Evolutionary conservation across 441 rosid genomes (phyloP).

Genomic region (Adansonia grandidieri): DNA sequence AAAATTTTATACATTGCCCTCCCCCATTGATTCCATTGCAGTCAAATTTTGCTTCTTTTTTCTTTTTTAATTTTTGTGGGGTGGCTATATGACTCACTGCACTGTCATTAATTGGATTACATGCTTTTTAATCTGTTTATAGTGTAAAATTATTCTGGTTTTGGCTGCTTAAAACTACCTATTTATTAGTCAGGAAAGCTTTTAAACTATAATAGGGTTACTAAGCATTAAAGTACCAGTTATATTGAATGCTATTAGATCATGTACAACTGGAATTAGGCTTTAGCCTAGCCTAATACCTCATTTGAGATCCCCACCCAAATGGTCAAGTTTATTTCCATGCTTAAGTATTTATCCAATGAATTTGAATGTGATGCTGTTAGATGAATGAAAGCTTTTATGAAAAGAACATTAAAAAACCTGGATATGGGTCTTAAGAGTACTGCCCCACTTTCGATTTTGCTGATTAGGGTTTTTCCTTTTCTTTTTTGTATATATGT

Average conservation of each 20-base stretch:
- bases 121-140: not conserved
- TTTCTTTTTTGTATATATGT: not conserved
- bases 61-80: not conserved
- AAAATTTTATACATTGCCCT: conserved; percentile 20
- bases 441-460: not conserved
- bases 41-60: not conserved
- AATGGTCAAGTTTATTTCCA: not conserved
- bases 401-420: not conserved
- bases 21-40: conserved; percentile 10
- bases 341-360: not conserved
- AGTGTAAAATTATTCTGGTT: not conserved
- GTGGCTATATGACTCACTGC: not conserved
- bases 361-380: not conserved
- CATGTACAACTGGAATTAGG: conserved; percentile 27
- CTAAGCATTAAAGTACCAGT: conserved; percentile 3
- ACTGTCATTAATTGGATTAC: not conserved
- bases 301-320: not conserved
- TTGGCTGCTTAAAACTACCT: not conserved
- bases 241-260: conserved; percentile 15
- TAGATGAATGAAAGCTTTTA: conserved; percentile 29
- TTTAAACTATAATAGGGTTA: not conserved
- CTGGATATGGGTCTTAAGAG: not conserved
- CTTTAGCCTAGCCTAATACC: not conserved
- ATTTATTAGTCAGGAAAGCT: not conserved
- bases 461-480: conserved; percentile 36